A percentile compares a stretch with the other conserved stretches of the same genome.
These are phyloP conservation scores for Parachlorella kessleri DNA, from an alignment of 139 green algal genomes.

Conservation along the genomic window DNA sequence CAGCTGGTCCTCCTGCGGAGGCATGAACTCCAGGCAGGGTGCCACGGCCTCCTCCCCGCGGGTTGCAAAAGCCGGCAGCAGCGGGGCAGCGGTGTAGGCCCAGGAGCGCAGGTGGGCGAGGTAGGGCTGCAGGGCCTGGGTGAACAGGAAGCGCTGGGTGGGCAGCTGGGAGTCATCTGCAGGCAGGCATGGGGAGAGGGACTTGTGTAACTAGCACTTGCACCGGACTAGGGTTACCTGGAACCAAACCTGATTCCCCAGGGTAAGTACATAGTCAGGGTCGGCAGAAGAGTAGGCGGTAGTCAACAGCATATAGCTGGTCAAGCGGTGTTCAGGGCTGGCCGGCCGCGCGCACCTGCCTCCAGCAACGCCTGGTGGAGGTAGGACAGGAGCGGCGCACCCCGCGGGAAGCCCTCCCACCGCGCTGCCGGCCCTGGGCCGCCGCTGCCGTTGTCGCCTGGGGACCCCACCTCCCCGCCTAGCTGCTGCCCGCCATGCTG, in stretches of 20 bases:
- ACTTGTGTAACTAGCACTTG: too few relatives aligned
- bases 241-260: too few relatives aligned
- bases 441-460: background rate
- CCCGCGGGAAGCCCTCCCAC: slow-evolving; percentile 6
- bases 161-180: slow-evolving; percentile 10
- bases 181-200: background rate
- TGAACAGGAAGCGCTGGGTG: slow-evolving; percentile 26
- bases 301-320: too few relatives aligned
- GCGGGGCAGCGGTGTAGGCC: slow-evolving; percentile 16
- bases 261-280: too few relatives aligned
- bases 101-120: slow-evolving; percentile 22
- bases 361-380: background rate
- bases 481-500: background rate
- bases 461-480: background rate
- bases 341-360: slow-evolving; percentile 9
- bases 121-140: slow-evolving; percentile 23
- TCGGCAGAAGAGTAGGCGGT: too few relatives aligned
- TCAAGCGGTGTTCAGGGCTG: too few relatives aligned
- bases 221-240: too few relatives aligned
- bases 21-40: background rate
- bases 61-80: background rate
- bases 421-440: background rate
- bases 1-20: background rate
- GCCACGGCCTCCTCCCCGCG: background rate
- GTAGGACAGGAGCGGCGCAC: slow-evolving; percentile 6